Percentiles rank a stretch among this genome's conserved stretches.
These are phyloP conservation scores for Ceratocystis alfenasii DNA, from an alignment of 2,329 filamentous ascomycete species.

Conservation along the genomic window DNA sequence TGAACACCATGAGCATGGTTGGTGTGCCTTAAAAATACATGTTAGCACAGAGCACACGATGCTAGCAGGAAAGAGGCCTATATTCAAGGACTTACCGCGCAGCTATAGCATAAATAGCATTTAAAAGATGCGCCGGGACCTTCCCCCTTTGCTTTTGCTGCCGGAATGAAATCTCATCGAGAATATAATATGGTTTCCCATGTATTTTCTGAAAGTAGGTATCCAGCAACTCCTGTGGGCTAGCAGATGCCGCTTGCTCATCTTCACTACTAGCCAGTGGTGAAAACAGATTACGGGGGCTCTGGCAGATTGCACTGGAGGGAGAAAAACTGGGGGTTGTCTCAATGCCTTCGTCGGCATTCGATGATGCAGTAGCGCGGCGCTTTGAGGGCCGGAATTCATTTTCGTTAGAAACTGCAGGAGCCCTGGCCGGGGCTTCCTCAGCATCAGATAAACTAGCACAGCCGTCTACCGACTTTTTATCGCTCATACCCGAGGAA, in stretches of 20 bases:
- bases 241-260: background rate
- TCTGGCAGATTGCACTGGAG: background rate
- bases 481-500: slow-evolving; percentile 20
- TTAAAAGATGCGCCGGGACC: slow-evolving; percentile 43
- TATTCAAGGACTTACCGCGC: slow-evolving; percentile 39
- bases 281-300: background rate
- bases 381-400: background rate
- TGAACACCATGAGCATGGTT: slow-evolving; percentile 55
- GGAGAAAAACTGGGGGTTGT: background rate
- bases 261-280: background rate
- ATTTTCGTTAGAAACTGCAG: background rate
- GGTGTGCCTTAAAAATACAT: slow-evolving; percentile 47
- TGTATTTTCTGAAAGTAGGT: slow-evolving; percentile 71
- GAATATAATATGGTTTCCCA: slow-evolving; percentile 67
- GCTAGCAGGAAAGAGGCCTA: slow-evolving; percentile 1
- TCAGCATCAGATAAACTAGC: background rate
- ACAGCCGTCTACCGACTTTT: background rate
- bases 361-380: background rate
- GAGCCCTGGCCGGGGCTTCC: background rate
- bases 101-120: slow-evolving; percentile 50
- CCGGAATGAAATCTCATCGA: slow-evolving; percentile 64
- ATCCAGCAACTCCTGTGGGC: slow-evolving; percentile 46
- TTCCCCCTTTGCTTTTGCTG: slow-evolving; percentile 60
- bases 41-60: slow-evolving; percentile 9
- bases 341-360: background rate